phyloP scores from a whole-genome alignment of 1,284 basidiomycete species.

The Polyporus tsugae region DNA sequence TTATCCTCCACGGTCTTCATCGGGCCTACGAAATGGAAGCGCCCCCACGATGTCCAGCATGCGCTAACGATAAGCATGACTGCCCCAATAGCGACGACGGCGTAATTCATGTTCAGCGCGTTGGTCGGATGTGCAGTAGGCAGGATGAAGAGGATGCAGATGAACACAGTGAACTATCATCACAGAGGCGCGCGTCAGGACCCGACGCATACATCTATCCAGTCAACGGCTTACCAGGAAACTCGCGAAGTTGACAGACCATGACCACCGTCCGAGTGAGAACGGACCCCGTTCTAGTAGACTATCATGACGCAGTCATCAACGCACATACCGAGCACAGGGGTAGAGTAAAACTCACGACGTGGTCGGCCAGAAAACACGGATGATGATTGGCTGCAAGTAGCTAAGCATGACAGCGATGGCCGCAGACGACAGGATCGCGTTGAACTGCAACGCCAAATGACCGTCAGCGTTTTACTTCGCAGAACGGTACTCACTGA shows the following conservation, averaged over 20 bases:
- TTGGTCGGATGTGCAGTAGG: constrained; percentile 68
- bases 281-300: constrained; percentile 61
- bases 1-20: constrained; percentile 37
- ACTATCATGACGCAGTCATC: not conserved
- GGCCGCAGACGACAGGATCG: constrained; percentile 62
- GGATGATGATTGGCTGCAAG: constrained; percentile 63
- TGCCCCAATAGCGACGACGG: constrained; percentile 59
- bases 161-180: constrained; percentile 59
- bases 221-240: constrained; percentile 47
- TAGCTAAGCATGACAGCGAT: constrained; percentile 69
- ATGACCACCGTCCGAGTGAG: constrained; percentile 60
- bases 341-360: constrained; percentile 39
- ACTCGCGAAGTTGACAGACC: constrained; percentile 58
- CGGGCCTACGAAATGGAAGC: constrained; percentile 42
- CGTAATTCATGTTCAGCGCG: constrained; percentile 71
- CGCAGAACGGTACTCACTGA: too few species aligned
- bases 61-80: constrained; percentile 50
- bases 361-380: constrained; percentile 64
- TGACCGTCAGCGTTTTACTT: too few species aligned
- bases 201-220: not conserved
- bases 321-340: not conserved
- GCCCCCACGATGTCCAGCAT: constrained; percentile 53
- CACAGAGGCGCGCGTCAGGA: not conserved
- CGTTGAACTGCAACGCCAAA: constrained; percentile 53
- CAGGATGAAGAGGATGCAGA: constrained; percentile 65